Base-by-base conservation (phyloP, 768 basidiomycete species). In the Suillus spraguei region DNA sequence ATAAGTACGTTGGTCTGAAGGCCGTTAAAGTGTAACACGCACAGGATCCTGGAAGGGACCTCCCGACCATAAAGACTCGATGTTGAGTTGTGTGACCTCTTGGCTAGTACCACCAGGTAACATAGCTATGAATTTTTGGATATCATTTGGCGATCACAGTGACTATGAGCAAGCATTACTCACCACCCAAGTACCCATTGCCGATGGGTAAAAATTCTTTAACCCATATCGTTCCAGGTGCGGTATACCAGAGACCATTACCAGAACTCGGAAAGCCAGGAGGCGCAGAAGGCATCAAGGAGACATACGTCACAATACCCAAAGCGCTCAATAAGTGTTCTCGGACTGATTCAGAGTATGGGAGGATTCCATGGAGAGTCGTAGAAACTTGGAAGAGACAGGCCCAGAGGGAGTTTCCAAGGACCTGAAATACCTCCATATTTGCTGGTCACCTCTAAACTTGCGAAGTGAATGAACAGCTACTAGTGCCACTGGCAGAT, bases 51-150 rank as follows among this genome's bases (percentile, higher is more conserved):
- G 80, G 65, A 89, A 89, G 9, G 89, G 87, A 4, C 90, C 90
- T 22, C 90, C 90, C 22, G 85, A 82, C 90, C 91, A 92, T 10
- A 92, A 76, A 16, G 87, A 86, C 69, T 92, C 90, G 53, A 92
- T 87, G 69, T 92, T 92, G 33, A 92, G 76, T 65, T 88, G 88
- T 11, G 82, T 86, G 17, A 77, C 77, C 72, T 92, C 90, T 46
- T 84, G 81, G 3, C 72, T 68, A 1, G 85, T 84, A 5, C 86
- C 87, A 1, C 90, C 90, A 9, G 83, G 83, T 22, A 87, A 73
- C 83, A 87, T 90, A 9, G 88, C 90, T 90, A 10, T 58, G 60
- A 11, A 59, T 49, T 59, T 36, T 49, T 32, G 2, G 49, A 52
- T 56, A 35, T 9, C 62, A 49, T 14, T 49, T 52, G 55, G 44